Evolutionary conservation across 768 basidiomycete genomes (phyloP).

Genomic region (Suillus clintonianus): DNA sequence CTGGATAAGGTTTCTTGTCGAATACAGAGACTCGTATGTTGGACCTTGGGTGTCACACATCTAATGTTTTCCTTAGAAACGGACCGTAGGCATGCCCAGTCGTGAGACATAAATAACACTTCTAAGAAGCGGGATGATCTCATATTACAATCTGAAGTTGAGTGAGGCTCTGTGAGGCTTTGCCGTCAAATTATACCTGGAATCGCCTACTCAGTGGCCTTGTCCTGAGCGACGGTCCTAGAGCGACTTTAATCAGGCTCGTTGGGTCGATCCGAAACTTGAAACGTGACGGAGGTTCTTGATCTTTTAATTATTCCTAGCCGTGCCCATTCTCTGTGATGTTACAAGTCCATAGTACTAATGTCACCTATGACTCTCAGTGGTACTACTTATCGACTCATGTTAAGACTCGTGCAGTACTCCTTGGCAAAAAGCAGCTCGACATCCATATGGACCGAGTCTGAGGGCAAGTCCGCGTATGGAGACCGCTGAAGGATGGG

Average conservation of each 20-base stretch:
- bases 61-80: too few species aligned
- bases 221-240: constrained; percentile 43
- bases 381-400: constrained; percentile 87
- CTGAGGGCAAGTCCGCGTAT: constrained; percentile 73
- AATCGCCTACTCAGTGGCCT: constrained; percentile 61
- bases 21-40: too few species aligned
- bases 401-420: constrained; percentile 83
- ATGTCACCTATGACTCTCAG: constrained; percentile 90
- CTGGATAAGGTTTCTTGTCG: too few species aligned
- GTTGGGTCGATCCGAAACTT: constrained; percentile 27
- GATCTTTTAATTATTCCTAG: not conserved
- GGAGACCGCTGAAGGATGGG: constrained; percentile 82
- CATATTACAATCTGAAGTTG: constrained; percentile 59
- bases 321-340: not conserved
- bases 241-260: constrained; percentile 18
- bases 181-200: constrained; percentile 37
- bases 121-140: too few species aligned
- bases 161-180: too few species aligned
- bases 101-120: too few species aligned
- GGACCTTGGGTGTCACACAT: too few species aligned
- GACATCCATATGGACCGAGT: constrained; percentile 73
- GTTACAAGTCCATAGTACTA: constrained; percentile 9
- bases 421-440: constrained; percentile 86
- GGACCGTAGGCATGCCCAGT: too few species aligned
- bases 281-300: not conserved